Evolutionary conservation across 1,284 basidiomycete genomes (phyloP), one percentile per base, ranked within the genome.

Genomic region (Polyporus tsugae): DNA sequence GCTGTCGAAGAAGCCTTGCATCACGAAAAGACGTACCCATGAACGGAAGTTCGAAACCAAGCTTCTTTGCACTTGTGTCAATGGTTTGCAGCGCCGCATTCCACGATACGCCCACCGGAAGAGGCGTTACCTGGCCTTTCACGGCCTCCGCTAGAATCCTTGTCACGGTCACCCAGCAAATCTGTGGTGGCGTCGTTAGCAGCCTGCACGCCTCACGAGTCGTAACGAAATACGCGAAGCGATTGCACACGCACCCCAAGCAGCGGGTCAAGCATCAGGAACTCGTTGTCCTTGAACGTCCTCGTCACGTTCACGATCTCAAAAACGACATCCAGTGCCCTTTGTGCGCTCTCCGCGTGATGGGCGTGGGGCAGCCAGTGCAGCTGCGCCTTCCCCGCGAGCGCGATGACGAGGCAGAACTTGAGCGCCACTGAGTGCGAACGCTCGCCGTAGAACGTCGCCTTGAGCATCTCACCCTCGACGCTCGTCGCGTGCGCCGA

Each of bases 281-380:
- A 74, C 33, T 76, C 75, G 39, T 73, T 71, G 59, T 74, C 74
- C 66, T 73, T 73, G 68, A 76, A 73, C 39, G 70, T 69, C 52
- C 71, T 66, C 29, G 75, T 73, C 39, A 75, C 65, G 55, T 67
- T 70, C 42, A 76, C 72, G 62, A 76, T 67, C 63, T 75, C 74
- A 60, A 72, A 65, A 29, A 73, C 74, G 42, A 67, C 66, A 55
- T 72, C 70, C 29, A 75, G 42, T 29, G 66, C 60, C 57, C 71
- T 70, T 67, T 74, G 72, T 25, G 67, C 68, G 46, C 70, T 74
- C 63, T 76, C 74, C 7, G 63, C 57, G 60, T 75, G 72, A 60
- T 66, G 62, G 33, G 63, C 65, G 60, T 68, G 72, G 9, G 72
- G 62, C 62, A 75, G 68, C 67, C 74, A 73, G 60, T 74, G 72